Base-by-base conservation (phyloP, 352 stramenopile species). In the Halophytophthora polymorphica region DNA sequence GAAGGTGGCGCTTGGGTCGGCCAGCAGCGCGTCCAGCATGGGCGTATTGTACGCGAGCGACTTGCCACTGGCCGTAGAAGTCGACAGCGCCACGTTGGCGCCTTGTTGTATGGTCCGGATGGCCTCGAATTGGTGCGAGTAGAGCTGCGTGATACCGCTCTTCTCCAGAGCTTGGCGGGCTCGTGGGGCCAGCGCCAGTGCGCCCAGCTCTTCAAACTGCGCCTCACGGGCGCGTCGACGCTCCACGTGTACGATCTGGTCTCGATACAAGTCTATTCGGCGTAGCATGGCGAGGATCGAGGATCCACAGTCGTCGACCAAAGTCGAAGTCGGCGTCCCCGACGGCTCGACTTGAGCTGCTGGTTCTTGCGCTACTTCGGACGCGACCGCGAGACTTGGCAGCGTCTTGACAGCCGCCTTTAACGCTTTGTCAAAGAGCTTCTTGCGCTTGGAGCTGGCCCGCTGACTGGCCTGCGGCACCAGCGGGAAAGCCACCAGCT, bases 41-140 rank as follows among this genome's bases (percentile, higher is more conserved):
- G 96, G 96, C 6, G 99, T 59, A 52, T 96, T 93, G 75, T 98
- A 99, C 21, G 96, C 93, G n/a, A 99, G 66, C 7, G 86, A 98
- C 67, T 99, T 99, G 2, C 97, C 97, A 37, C 82, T 97, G 13
- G 95, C 96, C 12, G 97, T 99, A 6, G 95, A 86, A 21, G 97
- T 99, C 8, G 90, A 97, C 22, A 99, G 73, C 39, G 97, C 78
- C 6, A 97, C 96, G 55, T 99, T 97, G 38, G 86, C 68, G 34
- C 86, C 90, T 21, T 70, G 50, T 31, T 88, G 51, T 6, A 94
- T 77, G 4, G 95, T 91, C 31, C 90, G 66, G 61, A 99, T 98
- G 13, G 79, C 70, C 1, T 74, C 66, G 43, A 81, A 83, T 52
- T 95, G 96, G 68, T 99, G 96, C 37, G 73, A 79, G 53, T 98